phyloP scores from a whole-genome alignment of 495 filamentous ascomycete genomes.

The Ramalina intermedia region DNA sequence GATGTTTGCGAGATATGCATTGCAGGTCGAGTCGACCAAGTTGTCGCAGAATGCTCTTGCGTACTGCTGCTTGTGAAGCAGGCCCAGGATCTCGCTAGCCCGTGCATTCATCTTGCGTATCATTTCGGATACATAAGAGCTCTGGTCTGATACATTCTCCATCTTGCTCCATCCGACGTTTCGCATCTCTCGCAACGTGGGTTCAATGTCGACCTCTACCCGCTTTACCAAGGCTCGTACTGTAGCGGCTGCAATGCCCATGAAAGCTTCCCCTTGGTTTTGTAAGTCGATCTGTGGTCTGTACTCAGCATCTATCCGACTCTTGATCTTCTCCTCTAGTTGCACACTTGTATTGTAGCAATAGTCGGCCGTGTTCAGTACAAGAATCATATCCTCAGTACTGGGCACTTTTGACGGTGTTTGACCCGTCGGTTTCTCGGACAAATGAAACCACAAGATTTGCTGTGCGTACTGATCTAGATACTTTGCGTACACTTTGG shows the following conservation, averaged over 20 bases:
- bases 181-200: constrained; percentile 91
- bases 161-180: constrained; percentile 92
- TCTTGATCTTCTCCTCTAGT: constrained; percentile 87
- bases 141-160: constrained; percentile 90
- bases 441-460: constrained; percentile 70
- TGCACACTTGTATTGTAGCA: constrained; percentile 88
- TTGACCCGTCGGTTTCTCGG: constrained; percentile 34
- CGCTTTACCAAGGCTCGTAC: constrained; percentile 70
- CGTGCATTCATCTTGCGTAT: constrained; percentile 54
- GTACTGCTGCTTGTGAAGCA: constrained; percentile 87
- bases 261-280: constrained; percentile 84
- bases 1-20: constrained; percentile 65
- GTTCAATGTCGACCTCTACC: constrained; percentile 69
- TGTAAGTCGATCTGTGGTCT: constrained; percentile 70
- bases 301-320: constrained; percentile 65
- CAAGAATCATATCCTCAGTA: constrained; percentile 64
- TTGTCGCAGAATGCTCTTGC: constrained; percentile 90
- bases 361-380: constrained; percentile 94
- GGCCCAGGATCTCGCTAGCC: constrained; percentile 54
- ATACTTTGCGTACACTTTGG: constrained; percentile 78
- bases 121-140: constrained; percentile 75
- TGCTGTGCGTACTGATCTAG: constrained; percentile 92
- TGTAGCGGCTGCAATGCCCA: constrained; percentile 83
- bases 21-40: constrained; percentile 70
- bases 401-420: constrained; percentile 40